phyloP scores from a whole-genome alignment of 192 early-diverging fungal species.

The Mortierella hygrophila region DNA sequence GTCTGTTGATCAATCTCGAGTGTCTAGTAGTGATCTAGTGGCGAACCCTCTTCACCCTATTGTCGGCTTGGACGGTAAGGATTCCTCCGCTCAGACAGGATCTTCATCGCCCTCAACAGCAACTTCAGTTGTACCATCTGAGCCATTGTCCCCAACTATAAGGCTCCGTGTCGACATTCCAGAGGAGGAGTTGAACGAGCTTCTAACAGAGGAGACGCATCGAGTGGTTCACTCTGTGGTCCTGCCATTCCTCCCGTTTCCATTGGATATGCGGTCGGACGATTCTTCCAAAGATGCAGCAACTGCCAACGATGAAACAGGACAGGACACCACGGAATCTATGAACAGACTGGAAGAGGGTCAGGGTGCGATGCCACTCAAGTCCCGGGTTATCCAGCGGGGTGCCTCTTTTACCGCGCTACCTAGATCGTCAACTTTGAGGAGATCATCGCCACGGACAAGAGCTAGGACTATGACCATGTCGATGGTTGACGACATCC shows the following conservation, averaged over 20 bases:
- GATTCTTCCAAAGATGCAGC: background rate
- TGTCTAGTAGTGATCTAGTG: background rate
- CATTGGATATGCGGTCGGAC: background rate
- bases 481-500: constrained; percentile 9
- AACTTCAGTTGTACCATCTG: background rate
- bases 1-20: background rate
- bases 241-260: constrained; percentile 46
- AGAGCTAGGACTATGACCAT: constrained; percentile 38
- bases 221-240: constrained; percentile 41
- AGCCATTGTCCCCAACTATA: background rate
- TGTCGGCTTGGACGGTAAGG: background rate
- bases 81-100: background rate
- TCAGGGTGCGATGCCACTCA: background rate
- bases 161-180: constrained; percentile 21
- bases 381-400: background rate
- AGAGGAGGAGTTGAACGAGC: constrained; percentile 31
- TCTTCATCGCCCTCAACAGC: background rate
- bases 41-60: background rate
- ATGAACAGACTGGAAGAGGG: background rate
- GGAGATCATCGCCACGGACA: constrained; percentile 20
- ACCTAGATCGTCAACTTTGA: constrained; percentile 1
- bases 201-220: constrained; percentile 35
- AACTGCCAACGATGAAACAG: background rate
- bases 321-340: background rate
- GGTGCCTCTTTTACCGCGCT: constrained; percentile 21